These are phyloP conservation scores for Babesia sp. DNA, from an alignment of 169 alveolate species.

Conservation along the genomic window DNA sequence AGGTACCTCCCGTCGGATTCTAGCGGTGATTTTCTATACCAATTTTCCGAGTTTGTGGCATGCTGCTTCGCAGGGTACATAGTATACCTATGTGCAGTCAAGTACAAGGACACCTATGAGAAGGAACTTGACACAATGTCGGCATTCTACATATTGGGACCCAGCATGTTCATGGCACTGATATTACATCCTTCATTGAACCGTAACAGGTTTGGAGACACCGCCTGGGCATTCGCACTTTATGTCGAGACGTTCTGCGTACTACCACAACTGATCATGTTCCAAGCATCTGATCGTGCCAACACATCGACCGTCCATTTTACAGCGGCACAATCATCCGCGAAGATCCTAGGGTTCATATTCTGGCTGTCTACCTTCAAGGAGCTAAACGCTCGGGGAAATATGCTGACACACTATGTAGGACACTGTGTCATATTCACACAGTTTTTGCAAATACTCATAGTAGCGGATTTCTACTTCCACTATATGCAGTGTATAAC, in stretches of 20 bases:
- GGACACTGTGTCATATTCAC: slow-evolving; percentile 87
- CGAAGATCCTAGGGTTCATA: slow-evolving; percentile 85
- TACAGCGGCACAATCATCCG: slow-evolving; percentile 90
- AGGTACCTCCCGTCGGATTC: slow-evolving; percentile 89
- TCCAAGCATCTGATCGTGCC: slow-evolving; percentile 87
- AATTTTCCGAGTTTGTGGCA: slow-evolving; percentile 84
- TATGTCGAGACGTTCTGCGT: slow-evolving; percentile 89
- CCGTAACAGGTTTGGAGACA: slow-evolving; percentile 70
- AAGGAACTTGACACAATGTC: slow-evolving; percentile 80
- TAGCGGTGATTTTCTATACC: slow-evolving; percentile 94
- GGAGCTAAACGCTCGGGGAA: slow-evolving; percentile 83
- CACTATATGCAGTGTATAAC: slow-evolving; percentile 86
- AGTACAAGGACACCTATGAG: slow-evolving; percentile 83
- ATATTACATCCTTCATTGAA: slow-evolving; percentile 90
- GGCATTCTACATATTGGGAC: slow-evolving; percentile 76
- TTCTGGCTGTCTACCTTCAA: slow-evolving; percentile 90
- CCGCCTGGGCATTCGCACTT: slow-evolving; percentile 91
- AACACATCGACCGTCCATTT: slow-evolving; percentile 90
- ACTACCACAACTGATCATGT: slow-evolving; percentile 89
- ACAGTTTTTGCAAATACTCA: slow-evolving; percentile 83
- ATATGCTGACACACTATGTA: slow-evolving; percentile 82
- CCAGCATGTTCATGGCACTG: slow-evolving; percentile 84
- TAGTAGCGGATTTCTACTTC: slow-evolving; percentile 88
- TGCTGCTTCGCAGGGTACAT: slow-evolving; percentile 80
- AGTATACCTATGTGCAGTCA: slow-evolving; percentile 81